Evolutionary conservation across 1,139 yeast genomes (phyloP).

Genomic region (Meyerozyma sp.): DNA sequence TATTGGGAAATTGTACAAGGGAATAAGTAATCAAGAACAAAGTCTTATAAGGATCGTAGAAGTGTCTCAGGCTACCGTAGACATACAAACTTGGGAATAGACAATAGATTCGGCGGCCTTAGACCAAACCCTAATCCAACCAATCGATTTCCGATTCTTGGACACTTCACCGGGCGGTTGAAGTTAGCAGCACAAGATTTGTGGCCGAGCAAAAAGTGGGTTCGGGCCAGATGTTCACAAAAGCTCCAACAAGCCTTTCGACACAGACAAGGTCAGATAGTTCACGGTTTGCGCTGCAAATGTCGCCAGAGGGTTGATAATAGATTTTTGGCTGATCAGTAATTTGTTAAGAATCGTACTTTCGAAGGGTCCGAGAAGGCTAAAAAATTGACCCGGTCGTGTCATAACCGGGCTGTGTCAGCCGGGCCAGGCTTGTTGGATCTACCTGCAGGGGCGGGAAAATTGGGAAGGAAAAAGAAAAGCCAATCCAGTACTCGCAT

Average conservation of each 20-base stretch:
- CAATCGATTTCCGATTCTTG: not conserved
- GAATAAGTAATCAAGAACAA: not conserved
- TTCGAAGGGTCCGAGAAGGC: not conserved
- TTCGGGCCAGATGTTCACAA: not conserved
- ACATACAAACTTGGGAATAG: not conserved
- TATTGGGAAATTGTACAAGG: not conserved
- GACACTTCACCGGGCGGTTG: not conserved
- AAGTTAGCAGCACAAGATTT: not conserved
- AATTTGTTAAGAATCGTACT: not conserved
- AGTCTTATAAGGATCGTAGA: not conserved
- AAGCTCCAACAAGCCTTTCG: constrained; percentile 1
- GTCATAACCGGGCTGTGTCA: not conserved
- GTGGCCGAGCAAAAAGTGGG: not conserved
- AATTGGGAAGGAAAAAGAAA: not conserved
- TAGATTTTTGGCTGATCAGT: not conserved
- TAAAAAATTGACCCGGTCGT: not conserved
- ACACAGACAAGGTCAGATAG: not conserved
- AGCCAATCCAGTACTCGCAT: too few species aligned
- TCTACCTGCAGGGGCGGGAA: not conserved
- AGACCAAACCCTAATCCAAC: too few species aligned
- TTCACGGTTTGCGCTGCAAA: not conserved
- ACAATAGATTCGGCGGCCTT: not conserved
- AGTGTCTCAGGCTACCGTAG: not conserved
- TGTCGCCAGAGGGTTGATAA: not conserved
- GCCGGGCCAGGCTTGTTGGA: not conserved